phyloP scores from a whole-genome alignment of 2,329 filamentous ascomycete species.

The Ilyonectria robusta region DNA sequence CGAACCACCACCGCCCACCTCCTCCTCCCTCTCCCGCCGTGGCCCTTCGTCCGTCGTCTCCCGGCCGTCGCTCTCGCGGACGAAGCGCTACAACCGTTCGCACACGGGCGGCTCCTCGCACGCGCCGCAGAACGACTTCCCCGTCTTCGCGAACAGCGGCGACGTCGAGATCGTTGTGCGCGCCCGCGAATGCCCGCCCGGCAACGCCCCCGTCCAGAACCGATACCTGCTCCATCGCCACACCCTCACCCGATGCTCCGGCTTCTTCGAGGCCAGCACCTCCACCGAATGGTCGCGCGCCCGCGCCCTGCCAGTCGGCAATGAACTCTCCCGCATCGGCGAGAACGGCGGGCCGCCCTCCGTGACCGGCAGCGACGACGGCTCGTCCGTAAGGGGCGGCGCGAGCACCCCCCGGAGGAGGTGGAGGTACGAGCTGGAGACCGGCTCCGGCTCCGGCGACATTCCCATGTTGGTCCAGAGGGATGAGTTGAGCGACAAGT shows the following conservation, averaged over 20 bases:
- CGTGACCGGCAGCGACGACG: constrained; percentile 41
- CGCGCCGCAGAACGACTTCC: constrained; percentile 89
- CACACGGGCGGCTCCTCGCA: constrained; percentile 81
- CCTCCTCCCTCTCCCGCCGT: constrained; percentile 70
- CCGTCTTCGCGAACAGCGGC: constrained; percentile 89
- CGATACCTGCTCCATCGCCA: constrained; percentile 90
- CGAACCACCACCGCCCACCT: constrained; percentile 57
- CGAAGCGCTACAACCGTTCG: constrained; percentile 84
- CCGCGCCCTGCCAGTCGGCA: constrained; percentile 49
- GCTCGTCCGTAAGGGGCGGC: constrained; percentile 35
- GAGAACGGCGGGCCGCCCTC: constrained; percentile 53
- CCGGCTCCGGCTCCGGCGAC: constrained; percentile 79
- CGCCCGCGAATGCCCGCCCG: constrained; percentile 59
- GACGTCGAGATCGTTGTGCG: constrained; percentile 92
- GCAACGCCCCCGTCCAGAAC: constrained; percentile 67
- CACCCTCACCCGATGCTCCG: constrained; percentile 90
- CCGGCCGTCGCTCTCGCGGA: constrained; percentile 70
- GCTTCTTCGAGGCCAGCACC: constrained; percentile 91
- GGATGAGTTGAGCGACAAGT: constrained; percentile 60
- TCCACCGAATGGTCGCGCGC: constrained; percentile 78
- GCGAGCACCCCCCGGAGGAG: constrained; percentile 59
- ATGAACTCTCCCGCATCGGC: constrained; percentile 69
- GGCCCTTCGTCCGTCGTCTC: constrained; percentile 71
- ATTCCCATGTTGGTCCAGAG: constrained; percentile 91
- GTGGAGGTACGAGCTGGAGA: constrained; percentile 93